These are phyloP conservation scores for Erodium moschatum DNA, from an alignment of 441 rosid genomes.

Conservation along the genomic window DNA sequence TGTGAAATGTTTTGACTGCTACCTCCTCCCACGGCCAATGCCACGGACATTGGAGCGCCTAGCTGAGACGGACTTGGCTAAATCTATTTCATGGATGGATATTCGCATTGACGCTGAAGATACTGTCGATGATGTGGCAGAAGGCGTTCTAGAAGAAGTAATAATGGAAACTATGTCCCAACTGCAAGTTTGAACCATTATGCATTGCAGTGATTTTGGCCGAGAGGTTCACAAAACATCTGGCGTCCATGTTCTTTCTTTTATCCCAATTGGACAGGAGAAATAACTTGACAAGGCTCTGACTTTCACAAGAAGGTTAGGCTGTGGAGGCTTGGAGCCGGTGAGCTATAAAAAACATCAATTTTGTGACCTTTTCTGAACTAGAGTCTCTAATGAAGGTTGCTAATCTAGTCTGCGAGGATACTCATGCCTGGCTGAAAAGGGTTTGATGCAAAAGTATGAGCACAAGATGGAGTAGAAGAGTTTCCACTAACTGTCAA, in stretches of 20 bases:
- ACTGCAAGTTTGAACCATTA: conserved; percentile 19
- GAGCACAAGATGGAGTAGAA: not conserved
- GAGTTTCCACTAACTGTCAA: not conserved
- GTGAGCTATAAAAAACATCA: not conserved
- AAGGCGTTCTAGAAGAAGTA: conserved; percentile 40
- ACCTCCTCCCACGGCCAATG: conserved; percentile 23
- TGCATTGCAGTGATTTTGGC: not conserved
- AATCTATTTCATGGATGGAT: conserved; percentile 47
- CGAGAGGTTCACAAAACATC: not conserved
- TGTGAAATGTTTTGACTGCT: conserved; percentile 46
- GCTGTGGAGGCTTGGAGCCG: not conserved
- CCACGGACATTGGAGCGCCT: conserved; percentile 37
- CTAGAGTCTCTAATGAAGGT: not conserved
- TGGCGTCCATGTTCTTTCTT: not conserved
- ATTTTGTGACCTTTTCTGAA: not conserved
- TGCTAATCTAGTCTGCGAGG: not conserved
- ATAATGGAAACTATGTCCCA: conserved; percentile 30
- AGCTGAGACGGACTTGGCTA: conserved; percentile 38
- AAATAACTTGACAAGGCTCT: not conserved
- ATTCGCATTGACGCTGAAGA: conserved; percentile 40
- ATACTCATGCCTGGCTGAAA: not conserved
- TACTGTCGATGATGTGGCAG: conserved; percentile 35
- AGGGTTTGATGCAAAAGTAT: not conserved
- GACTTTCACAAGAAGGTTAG: not conserved
- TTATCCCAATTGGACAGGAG: not conserved